Evolutionary conservation across 768 basidiomycete species (phyloP).

Genomic region (Mycena haematopus): DNA sequence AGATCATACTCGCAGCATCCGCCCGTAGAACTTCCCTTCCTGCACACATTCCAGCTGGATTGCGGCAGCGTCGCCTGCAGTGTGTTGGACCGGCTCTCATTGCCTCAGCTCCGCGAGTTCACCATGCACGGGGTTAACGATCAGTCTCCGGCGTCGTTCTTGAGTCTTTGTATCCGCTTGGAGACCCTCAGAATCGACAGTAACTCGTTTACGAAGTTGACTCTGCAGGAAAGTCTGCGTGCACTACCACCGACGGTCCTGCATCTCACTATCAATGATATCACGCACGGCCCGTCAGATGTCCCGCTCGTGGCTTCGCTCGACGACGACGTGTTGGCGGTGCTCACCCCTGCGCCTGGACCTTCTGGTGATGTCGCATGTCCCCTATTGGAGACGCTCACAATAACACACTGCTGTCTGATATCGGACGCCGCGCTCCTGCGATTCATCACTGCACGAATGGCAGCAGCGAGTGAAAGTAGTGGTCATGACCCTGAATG

Average conservation of each 20-base stretch:
- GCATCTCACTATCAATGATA: not conserved
- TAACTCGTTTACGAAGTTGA: not conserved
- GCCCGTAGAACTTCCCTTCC: not conserved
- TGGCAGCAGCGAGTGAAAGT: not conserved
- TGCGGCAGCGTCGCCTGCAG: not conserved
- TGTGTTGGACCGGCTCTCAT: not conserved
- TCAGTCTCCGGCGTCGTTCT: not conserved
- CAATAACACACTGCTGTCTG: not conserved
- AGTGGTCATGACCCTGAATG: not conserved
- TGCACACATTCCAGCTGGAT: not conserved
- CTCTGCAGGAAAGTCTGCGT: not conserved
- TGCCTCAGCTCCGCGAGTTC: not conserved
- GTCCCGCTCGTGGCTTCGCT: not conserved
- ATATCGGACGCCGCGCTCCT: conserved; percentile 3
- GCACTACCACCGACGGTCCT: not conserved
- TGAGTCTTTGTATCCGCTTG: not conserved
- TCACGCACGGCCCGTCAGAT: not conserved
- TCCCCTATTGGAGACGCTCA: not conserved
- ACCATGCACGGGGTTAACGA: not conserved
- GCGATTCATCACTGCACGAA: not conserved
- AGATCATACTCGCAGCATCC: not conserved
- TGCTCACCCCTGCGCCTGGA: not conserved
- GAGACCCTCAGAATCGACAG: not conserved
- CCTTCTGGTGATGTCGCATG: not conserved
- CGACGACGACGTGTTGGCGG: not conserved